Base-by-base conservation (phyloP, 1,284 basidiomycete genomes). In the Athelia psychrophila region DNA sequence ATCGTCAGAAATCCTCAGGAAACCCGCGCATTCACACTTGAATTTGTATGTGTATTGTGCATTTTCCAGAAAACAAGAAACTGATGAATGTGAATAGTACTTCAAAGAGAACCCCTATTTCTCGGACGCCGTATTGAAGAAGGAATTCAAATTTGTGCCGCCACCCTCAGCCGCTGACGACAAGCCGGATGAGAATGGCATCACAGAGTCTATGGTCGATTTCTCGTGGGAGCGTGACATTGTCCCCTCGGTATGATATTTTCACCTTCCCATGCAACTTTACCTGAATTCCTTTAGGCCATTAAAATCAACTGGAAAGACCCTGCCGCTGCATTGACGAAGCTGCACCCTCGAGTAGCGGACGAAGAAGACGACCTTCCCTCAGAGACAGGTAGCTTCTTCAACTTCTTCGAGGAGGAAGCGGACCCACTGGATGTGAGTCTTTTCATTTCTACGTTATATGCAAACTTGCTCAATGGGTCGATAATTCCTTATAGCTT, bases 31-130 rank as follows among this genome's bases (percentile, higher is more conserved):
- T 92, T 86, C 71, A 86, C 81, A 36, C 68, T 92, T 53, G 88
- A 92, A 75, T 88, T 92, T 67, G 89, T 91, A 66, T 61, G 90
- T 82, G 32, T 32, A 48, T 44, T 25, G 18, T 53, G 40, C 22
- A 36, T 35, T 13, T 30, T 6, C 27, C 13, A 5, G 13, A 15
- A 40, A 23, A 20, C 33, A 32, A 51, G 35, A 51, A 51, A 33
- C 44, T 38, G 20, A 30, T 22, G 18, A 53, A 49, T 35, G 46
- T 48, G 44, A 60, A 51, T 58, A 92, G 89, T 64, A 88, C 64
- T 93, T 92, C 76, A 89, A 87, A 65, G 79, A 89, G 63, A 93
- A 93, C 72, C 87, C 88, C 19, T 89, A 81, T 71, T 93, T 93
- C 71, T 73, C 73, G 20, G 83, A 93, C 68, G 72, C 73, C 48